Base-by-base conservation (phyloP, 805 yeast genomes). In the Yarrowia sp. region DNA sequence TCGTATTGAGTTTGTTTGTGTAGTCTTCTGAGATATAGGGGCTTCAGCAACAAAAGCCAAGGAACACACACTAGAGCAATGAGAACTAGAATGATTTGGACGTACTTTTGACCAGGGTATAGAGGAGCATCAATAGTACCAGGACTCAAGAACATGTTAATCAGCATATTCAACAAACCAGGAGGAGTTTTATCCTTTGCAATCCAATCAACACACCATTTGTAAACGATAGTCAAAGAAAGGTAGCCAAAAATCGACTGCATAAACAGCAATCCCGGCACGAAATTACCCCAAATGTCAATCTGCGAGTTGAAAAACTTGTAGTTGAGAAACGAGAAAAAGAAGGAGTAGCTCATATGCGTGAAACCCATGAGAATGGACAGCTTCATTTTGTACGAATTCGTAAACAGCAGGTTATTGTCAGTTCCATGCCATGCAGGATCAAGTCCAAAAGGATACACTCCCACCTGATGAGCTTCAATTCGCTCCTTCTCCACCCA, bases 401-500 rank as follows among this genome's bases (percentile, higher is more conserved):
- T 95, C 42, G 96, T 84, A 77, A 95, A 95, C 65, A 95, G 78
- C 71, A 95, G 81, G 53, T 86, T 86, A 77, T 95, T 95, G 69
- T 93, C 98, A 45, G 98, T 84, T 10, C 98, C 98, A 77, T 95
- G 99, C 99, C 99, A 95, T 11, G 88, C 90, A 70, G 88, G 89
- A 77, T 95, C 99, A 64, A 95, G 76, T 55, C 99, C 99, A 73
- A 93, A 78, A 1, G 88, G 81, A 73, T 95, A 95, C 7, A 85
- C 84, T 7, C 92, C 90, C 18, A 28, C 51, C 69, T 82, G 82
- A 22, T 79, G 79, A 17, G 92, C 97, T 62, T 79, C 81, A 66
- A 92, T 80, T 1, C 85, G 74, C 44, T 89, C 90, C 15, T 93
- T 95, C 66, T 78, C 81, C 68, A 84, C 79, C 78, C 87, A 89